Base-by-base conservation (phyloP, 352 stramenopile genomes). In the Globisporangium takayamanum region DNA sequence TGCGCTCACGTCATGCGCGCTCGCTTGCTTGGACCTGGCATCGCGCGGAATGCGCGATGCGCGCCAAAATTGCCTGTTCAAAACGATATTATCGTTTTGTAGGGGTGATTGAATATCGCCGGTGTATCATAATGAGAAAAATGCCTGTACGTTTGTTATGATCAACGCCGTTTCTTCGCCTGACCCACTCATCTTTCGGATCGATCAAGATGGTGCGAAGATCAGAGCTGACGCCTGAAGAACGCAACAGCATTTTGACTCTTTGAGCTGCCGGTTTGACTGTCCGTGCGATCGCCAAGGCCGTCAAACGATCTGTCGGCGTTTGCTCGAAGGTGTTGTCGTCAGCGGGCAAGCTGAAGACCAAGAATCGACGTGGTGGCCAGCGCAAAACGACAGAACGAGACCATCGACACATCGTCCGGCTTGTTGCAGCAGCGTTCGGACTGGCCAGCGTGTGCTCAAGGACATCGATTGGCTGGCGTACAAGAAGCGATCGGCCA, bases 391-490 rank as follows among this genome's bases (percentile, higher is more conserved):
- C 41, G 41, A n/a, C 41, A 15, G 39, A 45, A 45, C 39, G 39
- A 18, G 39, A 45, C 15, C 15, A 3, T 18, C 39, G 39, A 18
- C 39, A 45, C 41, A 14, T 46, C 41, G 41, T 46, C 41, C 41
- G 8, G 22, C 22, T 52, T 14, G 47, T 52, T 30, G 47, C n/a
- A 30, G 22, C 47, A 54, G 49, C n/a, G 49, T 54, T 39, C 28
- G 14, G 10, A 54, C 26, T 20, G 26, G 30, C 28, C 49, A 54
- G 49, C 49, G 26, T 6, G 49, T 42, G 49, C 28, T 42, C 49
- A 54, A 54, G 49, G 26, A 39, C 28, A 18, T 54, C 49, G 49
- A 54, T 42, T 54, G 28, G 49, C 28, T 54, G 26, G 26, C 30
- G 49, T 54, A 44, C 49, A 54, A 54, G 49, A 42, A 42, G 28